Base-by-base conservation (phyloP, 2,329 filamentous ascomycete species). In the Colletotrichum cereale region DNA sequence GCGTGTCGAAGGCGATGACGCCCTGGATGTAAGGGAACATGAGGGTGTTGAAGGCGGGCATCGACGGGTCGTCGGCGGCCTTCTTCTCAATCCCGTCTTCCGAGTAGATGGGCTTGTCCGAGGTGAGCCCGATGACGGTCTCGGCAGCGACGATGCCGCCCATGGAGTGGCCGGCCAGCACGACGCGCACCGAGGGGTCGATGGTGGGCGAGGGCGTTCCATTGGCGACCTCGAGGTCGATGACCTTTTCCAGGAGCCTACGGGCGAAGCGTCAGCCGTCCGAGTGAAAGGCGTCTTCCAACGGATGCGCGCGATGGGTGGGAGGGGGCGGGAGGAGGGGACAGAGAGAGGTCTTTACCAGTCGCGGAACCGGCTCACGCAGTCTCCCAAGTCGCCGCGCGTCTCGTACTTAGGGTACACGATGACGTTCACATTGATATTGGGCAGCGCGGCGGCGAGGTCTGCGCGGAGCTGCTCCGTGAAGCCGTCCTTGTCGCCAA, bases 11-110 rank as follows among this genome's bases (percentile, higher is more conserved):
- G 62, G 95, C 94, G 58, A 98, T 88, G 34, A 98, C 89, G 75
- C 93, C 96, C 81, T 96, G 93, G 74, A 98, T 90, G 80, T 95
- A 96, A 1, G 96, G 96, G 80, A 98, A 98, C 92, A 98, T 96
- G 79, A 97, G 90, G 40, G 83, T 82, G 77, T 88, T 91, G 71
- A 89, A 83, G 26, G 80, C 71, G 2, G 75, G 73, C 14, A 76
- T 70, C 18, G 76, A 67, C 47, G 76, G 74, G 60, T 81, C 77
- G 0, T 76, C 69, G 31, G 60, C 44, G n/a, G 12, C 53, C 53
- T 57, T 57, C 74, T 84, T 82, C 38, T 82, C 77, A 63, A 82
- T 79, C 44, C 82, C 83, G 76, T 83, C 82, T 70, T 84, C 80
- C 44, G 84, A 84, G 74, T 85, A 84, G 74, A 90, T 86, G 69